These are phyloP conservation scores for Halteria grandinella DNA, from an alignment of 73 alveolate species.

Conservation along the genomic window DNA sequence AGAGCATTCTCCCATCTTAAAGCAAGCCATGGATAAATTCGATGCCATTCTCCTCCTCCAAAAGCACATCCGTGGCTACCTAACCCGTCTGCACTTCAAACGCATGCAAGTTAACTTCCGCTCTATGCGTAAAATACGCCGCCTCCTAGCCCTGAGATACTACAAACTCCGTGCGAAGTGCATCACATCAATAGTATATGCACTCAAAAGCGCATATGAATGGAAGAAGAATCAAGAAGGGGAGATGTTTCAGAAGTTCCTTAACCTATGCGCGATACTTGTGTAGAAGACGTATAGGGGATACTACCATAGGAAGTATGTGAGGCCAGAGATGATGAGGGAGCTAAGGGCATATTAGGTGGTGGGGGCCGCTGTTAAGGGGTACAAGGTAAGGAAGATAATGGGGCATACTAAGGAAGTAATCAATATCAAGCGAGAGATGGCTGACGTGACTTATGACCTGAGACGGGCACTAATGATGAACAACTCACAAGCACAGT, in stretches of 20 bases:
- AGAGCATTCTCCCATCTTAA: no score
- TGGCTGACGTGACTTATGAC: background rate
- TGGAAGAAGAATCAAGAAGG: background rate
- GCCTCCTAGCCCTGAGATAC: conserved; percentile 51
- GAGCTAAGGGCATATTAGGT: background rate
- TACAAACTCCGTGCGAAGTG: conserved; percentile 1
- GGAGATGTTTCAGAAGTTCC: conserved; percentile 25
- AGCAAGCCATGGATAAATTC: no score
- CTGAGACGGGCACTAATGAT: conserved; percentile 12
- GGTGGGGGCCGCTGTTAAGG: conserved; percentile 10
- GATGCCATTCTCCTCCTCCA: no score
- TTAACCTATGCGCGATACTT: conserved; percentile 42
- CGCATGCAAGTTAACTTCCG: conserved; percentile 9
- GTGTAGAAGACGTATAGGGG: conserved; percentile 59
- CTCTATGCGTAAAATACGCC: conserved; percentile 42
- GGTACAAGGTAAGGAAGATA: conserved; percentile 48
- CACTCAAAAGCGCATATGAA: background rate
- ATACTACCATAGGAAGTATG: conserved; percentile 22
- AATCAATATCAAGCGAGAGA: conserved; percentile 21
- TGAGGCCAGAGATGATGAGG: background rate
- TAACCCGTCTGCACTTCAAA: background rate
- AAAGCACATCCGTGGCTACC: background rate
- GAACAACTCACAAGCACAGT: background rate
- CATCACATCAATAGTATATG: background rate
- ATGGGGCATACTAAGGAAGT: conserved; percentile 6